Conservation (phyloP, 306 rosid genomes). For the cucumber (Cucumis sativus) region DNA sequence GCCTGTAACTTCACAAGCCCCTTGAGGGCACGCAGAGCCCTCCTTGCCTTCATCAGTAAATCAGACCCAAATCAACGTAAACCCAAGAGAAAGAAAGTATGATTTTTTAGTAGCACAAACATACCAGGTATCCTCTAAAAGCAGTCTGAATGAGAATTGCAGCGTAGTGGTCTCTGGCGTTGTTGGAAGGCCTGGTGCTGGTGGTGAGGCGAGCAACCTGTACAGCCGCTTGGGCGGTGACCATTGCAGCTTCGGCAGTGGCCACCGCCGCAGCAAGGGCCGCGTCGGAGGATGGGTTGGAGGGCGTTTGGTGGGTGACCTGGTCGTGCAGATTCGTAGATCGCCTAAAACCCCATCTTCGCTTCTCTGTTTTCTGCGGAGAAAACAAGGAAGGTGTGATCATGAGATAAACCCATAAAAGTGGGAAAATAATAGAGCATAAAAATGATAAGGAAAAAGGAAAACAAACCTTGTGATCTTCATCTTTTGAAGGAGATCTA, state of each 20-base stretch:
- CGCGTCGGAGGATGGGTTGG: constrained; percentile 4
- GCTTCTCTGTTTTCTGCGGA: constrained; percentile 71
- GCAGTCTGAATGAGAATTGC: constrained; percentile 73
- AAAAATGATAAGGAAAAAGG: no score
- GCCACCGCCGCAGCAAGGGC: constrained; percentile 62
- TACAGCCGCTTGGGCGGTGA: constrained; percentile 63
- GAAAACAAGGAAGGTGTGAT: not conserved
- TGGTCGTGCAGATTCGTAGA: constrained; percentile 37
- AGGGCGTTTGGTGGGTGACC: not conserved
- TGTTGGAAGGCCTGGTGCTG: constrained; percentile 35
- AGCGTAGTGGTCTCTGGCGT: constrained; percentile 34
- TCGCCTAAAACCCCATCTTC: constrained; percentile 81
- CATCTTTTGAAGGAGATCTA: constrained; percentile 95
- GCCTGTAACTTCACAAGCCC: constrained; percentile 95
- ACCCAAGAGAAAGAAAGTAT: not conserved
- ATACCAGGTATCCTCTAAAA: constrained; percentile 84
- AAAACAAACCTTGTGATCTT: constrained; percentile 60
- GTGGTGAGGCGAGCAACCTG: constrained; percentile 53
- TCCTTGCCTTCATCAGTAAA: constrained; percentile 51
- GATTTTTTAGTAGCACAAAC: constrained; percentile 11
- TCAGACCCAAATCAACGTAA: not conserved
- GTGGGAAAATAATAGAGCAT: not conserved
- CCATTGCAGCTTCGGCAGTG: constrained; percentile 79
- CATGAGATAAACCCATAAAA: not conserved
- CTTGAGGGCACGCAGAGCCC: constrained; percentile 84